Conservation (phyloP, 1,284 basidiomycete species). For the Rhizoctonia solani region DNA sequence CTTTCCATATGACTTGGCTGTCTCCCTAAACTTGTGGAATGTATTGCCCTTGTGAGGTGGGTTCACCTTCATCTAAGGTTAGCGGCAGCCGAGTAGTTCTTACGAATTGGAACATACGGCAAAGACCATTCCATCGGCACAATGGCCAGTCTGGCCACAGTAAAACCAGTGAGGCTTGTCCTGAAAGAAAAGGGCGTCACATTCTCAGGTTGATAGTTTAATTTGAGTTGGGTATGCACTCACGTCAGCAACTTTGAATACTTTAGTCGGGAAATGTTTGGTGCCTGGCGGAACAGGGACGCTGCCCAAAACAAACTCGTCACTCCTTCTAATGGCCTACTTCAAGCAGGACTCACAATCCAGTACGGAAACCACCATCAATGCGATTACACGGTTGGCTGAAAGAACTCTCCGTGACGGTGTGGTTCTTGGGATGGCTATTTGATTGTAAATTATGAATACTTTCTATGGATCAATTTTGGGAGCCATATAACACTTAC, state of each 20-base stretch:
- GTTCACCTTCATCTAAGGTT: constrained; percentile 1
- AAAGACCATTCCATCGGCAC: constrained; percentile 33
- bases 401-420: constrained; percentile 33
- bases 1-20: constrained; percentile 3
- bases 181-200: not conserved
- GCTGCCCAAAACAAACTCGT: not conserved
- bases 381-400: not conserved
- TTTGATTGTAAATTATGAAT: not conserved
- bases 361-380: constrained; percentile 6
- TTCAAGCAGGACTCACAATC: constrained; percentile 6
- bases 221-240: not conserved
- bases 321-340: not conserved
- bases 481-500: not conserved
- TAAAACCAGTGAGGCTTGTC: constrained; percentile 34
- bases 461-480: not conserved
- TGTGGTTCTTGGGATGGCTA: constrained; percentile 34
- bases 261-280: constrained; percentile 12
- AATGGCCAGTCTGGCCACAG: constrained; percentile 31
- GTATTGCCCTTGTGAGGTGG: constrained; percentile 21
- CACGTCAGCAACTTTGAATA: constrained; percentile 18
- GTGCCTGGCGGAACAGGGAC: constrained; percentile 8
- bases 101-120: constrained; percentile 2
- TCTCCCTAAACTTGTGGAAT: constrained; percentile 19
- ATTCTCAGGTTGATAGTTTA: not conserved
- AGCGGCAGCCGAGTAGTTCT: not conserved